phyloP scores from a whole-genome alignment of 805 yeast species.

The Clavispora asparagi region DNA sequence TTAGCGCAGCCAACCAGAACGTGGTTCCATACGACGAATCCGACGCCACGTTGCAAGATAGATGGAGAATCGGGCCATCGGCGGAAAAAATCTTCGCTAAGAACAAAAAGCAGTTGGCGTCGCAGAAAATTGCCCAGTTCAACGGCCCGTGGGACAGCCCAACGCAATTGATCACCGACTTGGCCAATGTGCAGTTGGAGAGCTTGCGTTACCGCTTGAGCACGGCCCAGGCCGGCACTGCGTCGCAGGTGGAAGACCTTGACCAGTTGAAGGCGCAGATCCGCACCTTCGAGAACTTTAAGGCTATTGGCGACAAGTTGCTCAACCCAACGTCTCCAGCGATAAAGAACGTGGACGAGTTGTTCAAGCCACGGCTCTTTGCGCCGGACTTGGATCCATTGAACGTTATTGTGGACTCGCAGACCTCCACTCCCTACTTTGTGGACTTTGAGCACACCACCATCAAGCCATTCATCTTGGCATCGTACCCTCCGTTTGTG shows the following conservation, averaged over 20 bases:
- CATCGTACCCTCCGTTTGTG: constrained; percentile 76
- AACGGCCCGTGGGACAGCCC: constrained; percentile 83
- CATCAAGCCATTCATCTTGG: constrained; percentile 77
- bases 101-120: constrained; percentile 51
- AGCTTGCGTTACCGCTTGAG: constrained; percentile 50
- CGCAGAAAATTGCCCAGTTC: constrained; percentile 41
- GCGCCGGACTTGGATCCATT: constrained; percentile 89
- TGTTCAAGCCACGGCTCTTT: constrained; percentile 67
- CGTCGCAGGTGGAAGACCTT: constrained; percentile 39
- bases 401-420: constrained; percentile 56
- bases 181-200: constrained; percentile 65
- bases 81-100: constrained; percentile 76
- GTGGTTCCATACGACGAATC: constrained; percentile 57
- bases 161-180: constrained; percentile 54
- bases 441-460: constrained; percentile 80
- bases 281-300: constrained; percentile 57
- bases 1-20: constrained; percentile 37
- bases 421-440: constrained; percentile 40
- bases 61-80: constrained; percentile 92
- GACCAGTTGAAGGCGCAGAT: constrained; percentile 45
- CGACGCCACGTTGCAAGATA: constrained; percentile 44
- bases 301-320: constrained; percentile 51
- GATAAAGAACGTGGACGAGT: constrained; percentile 57
- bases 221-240: constrained; percentile 49
- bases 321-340: constrained; percentile 49